Evolutionary conservation across 345 rosid species (phyloP).

Genomic region (Syzygium jambos): DNA sequence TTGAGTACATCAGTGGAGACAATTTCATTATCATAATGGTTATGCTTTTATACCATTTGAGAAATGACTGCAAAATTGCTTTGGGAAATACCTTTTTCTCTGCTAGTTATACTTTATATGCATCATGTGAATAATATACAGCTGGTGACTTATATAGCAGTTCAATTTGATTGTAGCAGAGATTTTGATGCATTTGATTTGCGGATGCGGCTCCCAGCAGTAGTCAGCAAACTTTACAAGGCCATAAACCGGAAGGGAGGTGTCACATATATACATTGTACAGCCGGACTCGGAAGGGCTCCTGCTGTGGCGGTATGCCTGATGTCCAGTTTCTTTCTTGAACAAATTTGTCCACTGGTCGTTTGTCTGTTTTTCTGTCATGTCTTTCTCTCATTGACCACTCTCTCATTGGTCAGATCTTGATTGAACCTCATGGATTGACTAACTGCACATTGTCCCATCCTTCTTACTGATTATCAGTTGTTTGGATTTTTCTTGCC

Average conservation of each 20-base stretch:
- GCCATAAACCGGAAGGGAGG: conserved; percentile 78
- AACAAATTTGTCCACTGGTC: conserved; percentile 1
- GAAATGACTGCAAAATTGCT: background rate
- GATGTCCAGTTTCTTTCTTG: background rate
- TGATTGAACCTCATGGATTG: background rate
- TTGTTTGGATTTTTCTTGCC: background rate
- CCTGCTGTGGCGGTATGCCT: conserved; percentile 79
- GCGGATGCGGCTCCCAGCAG: conserved; percentile 90
- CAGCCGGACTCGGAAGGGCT: conserved; percentile 98
- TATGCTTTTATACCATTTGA: background rate
- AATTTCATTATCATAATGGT: background rate
- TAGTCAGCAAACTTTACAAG: conserved; percentile 55
- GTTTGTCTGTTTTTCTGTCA: background rate
- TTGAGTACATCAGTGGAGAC: background rate
- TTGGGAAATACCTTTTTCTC: background rate
- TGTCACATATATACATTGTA: conserved; percentile 87
- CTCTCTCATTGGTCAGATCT: background rate
- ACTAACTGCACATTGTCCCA: background rate
- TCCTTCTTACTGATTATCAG: background rate
- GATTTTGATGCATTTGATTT: conserved; percentile 94
- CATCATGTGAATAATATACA: background rate
- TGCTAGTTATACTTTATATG: background rate
- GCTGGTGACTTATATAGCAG: background rate
- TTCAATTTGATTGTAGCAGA: conserved; percentile 35
- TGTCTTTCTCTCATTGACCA: background rate